These are phyloP conservation scores for Sutorius eximius DNA, from an alignment of 1,284 basidiomycete genomes.

Conservation along the genomic window DNA sequence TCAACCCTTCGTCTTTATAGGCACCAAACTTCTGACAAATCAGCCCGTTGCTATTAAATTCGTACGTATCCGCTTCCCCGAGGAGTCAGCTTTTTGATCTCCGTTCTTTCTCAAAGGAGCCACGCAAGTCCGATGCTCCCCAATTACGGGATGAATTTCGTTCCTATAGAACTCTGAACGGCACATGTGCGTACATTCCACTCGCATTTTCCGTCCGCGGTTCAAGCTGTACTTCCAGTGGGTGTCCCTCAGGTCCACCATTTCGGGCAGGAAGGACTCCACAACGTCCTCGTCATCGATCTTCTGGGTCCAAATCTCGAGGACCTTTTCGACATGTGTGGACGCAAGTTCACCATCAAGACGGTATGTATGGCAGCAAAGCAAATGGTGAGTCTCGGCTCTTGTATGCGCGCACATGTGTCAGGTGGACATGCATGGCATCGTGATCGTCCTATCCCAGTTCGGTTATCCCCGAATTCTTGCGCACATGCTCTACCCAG, in stretches of 20 bases:
- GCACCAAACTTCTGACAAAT: constrained; percentile 84
- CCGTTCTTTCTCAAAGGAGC: constrained; percentile 65
- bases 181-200: constrained; percentile 70
- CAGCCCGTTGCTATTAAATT: constrained; percentile 98
- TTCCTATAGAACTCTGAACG: constrained; percentile 93
- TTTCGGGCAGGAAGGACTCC: constrained; percentile 97
- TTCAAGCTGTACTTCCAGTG: constrained; percentile 46
- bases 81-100: constrained; percentile 13
- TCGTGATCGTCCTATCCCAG: not conserved
- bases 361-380: constrained; percentile 98
- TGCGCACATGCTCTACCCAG: not conserved
- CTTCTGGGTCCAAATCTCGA: constrained; percentile 94
- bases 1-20: constrained; percentile 42
- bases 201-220: constrained; percentile 10
- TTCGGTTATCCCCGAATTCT: not conserved
- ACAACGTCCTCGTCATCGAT: constrained; percentile 97
- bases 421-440: not conserved
- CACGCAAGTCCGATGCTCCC: constrained; percentile 96
- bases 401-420: constrained; percentile 2
- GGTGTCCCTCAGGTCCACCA: constrained; percentile 98
- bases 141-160: constrained; percentile 97
- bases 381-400: constrained; percentile 81
- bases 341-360: constrained; percentile 96
- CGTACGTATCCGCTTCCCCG: constrained; percentile 50
- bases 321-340: constrained; percentile 98